Base-by-base conservation (phyloP, 2,329 filamentous ascomycete species). In the Lachnellula hyalina region DNA sequence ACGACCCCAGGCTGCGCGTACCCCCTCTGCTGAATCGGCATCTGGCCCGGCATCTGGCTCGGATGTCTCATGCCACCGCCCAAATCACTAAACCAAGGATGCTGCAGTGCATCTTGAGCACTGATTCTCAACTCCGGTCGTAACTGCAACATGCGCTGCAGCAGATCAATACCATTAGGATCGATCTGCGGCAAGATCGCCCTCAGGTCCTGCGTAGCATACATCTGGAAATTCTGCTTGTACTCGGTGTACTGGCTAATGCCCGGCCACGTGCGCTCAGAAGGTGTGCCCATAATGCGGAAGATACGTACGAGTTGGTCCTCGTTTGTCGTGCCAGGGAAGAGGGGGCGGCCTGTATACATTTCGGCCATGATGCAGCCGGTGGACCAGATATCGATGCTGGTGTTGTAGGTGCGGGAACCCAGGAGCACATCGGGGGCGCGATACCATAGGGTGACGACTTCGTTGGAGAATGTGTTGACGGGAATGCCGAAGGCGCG, bases 351-450 rank as follows among this genome's bases (percentile, higher is more conserved):
- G 4, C 94, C 94, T 0, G 93, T 96, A 73, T 95, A 97, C 91
- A 99, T 96, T 74, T 99, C 94, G 9, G 94, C 94, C 94, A 99
- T 97, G 77, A 99, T 99, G 73, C 94, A 99, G 54, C 94, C 94
- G 6, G 94, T 94, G 6, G 90, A 96, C 94, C 94, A 99, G 70
- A 99, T 97, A 68, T 99, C 94, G 71, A 99, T 97, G 74, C 90
- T 96, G n/a, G 94, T 99, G 74, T 96, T 99, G 77, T 99, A 99
- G 21, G 94, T 97, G 62, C 94, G 80, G 66, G 89, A 94, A 51
- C 94, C 94, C 46, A 99, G 82, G 50, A 99, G 81, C 47, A 99
- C 94, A 67, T 99, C 94, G 0, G 94, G 94, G 0, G 94, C 94
- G 44, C 94, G 89, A 72, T 99, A 99, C 93, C 93, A 97, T 17